Evolutionary conservation across 2,329 filamentous ascomycete genomes (phyloP), one percentile per base, ranked within the genome.

Genomic region (Beauveria rudraprayagi): DNA sequence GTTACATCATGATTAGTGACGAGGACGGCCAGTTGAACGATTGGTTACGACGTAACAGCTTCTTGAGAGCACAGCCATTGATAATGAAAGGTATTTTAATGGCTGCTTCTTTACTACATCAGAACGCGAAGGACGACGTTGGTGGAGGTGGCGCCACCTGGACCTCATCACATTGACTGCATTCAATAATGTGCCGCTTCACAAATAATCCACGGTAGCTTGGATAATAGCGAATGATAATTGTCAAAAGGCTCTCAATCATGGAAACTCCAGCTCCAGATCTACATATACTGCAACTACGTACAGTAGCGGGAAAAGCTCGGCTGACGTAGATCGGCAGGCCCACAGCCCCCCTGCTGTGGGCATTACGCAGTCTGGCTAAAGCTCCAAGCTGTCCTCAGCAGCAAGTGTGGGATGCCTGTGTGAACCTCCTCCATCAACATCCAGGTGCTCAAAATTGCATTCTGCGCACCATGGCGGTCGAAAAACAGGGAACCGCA

Each of bases 401-500:
- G 41, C 56, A 51, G 30, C 63, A 56, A 37, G 54, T 50, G 58
- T 63, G 62, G 48, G 41, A 55, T 60, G 40, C 37, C n/a, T 53
- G 41, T 48, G 52, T 62, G 60, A 48, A 55, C 61, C 63, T 67
- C 59, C 67, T 71, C 69, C 71, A 73, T 69, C 70, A 70, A 72
- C 67, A 61, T 63, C 55, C 65, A 63, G 61, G 64, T 66, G 65
- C 69, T 66, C 67, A 66, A 68, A 61, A 46, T 37, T 40, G 47
- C 28, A 40, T 46, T 63, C 66, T 67, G 72, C 70, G 73, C 74
- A 78, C 67, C 64, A 80, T 79, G 78, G 73, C 76, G 76, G 73
- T 70, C 67, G 68, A 72, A 67, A 67, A 73, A 58, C 68, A 84
- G 71, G 79, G 80, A 67, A 75, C 80, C 70, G 81, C 94, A 48